Percentiles rank a stretch among this genome's conserved stretches.
These are phyloP conservation scores for Verticillium dahliae DNA, from an alignment of 2,329 filamentous ascomycete genomes.

Conservation along the genomic window DNA sequence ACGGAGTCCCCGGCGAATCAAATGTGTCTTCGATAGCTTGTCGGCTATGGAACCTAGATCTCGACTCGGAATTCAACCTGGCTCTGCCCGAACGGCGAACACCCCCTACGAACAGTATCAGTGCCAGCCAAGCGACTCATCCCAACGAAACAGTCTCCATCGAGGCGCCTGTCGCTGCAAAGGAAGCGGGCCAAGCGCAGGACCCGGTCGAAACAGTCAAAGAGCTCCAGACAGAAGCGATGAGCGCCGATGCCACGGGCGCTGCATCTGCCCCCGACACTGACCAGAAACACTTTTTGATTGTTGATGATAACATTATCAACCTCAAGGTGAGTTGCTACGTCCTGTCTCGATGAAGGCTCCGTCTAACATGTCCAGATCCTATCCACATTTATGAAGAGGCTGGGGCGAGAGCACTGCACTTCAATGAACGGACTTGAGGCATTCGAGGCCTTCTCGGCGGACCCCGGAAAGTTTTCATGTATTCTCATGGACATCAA, in stretches of 20 bases:
- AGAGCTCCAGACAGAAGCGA: too few relatives aligned
- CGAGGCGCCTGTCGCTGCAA: too few relatives aligned
- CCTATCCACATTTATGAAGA: conserved; percentile 26
- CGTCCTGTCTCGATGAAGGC: background rate
- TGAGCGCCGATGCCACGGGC: background rate
- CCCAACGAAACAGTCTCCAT: too few relatives aligned
- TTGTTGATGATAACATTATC: conserved; percentile 28
- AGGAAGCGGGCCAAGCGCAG: too few relatives aligned
- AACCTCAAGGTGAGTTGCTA: conserved; percentile 18
- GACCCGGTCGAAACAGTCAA: too few relatives aligned
- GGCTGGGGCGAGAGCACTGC: conserved; percentile 25
- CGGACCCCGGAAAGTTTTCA: conserved; percentile 5
- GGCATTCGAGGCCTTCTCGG: conserved; percentile 24
- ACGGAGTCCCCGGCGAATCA: background rate
- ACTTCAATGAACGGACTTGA: conserved; percentile 36
- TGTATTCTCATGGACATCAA: conserved; percentile 25
- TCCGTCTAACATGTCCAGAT: conserved; percentile 13
- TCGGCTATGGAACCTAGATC: background rate
- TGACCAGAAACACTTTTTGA: conserved; percentile 15
- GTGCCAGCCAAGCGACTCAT: too few relatives aligned
- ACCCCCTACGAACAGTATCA: background rate
- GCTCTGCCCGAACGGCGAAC: background rate
- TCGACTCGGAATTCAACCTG: background rate
- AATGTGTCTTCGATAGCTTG: background rate
- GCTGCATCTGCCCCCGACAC: background rate